Evolutionary conservation across 441 rosid species (phyloP).

Genomic region (Melastoma candidum): DNA sequence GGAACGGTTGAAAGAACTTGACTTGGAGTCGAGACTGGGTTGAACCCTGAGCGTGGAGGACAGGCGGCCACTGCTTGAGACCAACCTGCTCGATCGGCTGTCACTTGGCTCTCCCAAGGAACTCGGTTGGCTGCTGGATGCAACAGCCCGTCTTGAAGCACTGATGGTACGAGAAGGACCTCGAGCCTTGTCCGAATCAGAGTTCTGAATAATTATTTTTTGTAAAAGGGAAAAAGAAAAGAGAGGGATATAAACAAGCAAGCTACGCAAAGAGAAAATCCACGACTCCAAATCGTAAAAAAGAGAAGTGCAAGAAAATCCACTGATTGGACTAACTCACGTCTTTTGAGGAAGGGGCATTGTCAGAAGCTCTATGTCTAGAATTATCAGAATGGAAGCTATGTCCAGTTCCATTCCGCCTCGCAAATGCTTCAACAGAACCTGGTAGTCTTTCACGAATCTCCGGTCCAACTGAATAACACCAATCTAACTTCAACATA

Average conservation of each 20-base stretch:
- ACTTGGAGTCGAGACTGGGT: conserved; percentile 44
- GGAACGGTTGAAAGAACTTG: conserved; percentile 38
- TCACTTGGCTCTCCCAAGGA: conserved; percentile 57
- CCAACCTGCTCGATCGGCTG: conserved; percentile 36
- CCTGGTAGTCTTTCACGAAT: conserved; percentile 77
- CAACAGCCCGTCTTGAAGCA: conserved; percentile 40
- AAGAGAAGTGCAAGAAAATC: not conserved
- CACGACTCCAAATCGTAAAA: no score
- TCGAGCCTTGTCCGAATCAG: conserved; percentile 37
- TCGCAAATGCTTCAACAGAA: conserved; percentile 84
- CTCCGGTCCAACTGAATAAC: conserved; percentile 58
- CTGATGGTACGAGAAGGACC: conserved; percentile 40
- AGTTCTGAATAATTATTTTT: conserved; percentile 18
- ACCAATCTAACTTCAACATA: no score
- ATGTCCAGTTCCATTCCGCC: conserved; percentile 48
- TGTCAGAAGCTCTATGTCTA: conserved; percentile 46
- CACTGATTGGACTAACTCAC: no score
- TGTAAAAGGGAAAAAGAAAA: not conserved
- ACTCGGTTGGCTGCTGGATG: conserved; percentile 36
- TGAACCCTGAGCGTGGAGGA: conserved; percentile 38
- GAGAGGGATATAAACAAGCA: no score
- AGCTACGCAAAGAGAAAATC: no score
- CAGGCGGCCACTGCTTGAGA: conserved; percentile 37
- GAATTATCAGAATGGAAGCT: conserved; percentile 51
- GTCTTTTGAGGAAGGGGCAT: conserved; percentile 52